Evolutionary conservation across 1,284 basidiomycete species (phyloP).

Genomic region (Amylostereum areolatum): DNA sequence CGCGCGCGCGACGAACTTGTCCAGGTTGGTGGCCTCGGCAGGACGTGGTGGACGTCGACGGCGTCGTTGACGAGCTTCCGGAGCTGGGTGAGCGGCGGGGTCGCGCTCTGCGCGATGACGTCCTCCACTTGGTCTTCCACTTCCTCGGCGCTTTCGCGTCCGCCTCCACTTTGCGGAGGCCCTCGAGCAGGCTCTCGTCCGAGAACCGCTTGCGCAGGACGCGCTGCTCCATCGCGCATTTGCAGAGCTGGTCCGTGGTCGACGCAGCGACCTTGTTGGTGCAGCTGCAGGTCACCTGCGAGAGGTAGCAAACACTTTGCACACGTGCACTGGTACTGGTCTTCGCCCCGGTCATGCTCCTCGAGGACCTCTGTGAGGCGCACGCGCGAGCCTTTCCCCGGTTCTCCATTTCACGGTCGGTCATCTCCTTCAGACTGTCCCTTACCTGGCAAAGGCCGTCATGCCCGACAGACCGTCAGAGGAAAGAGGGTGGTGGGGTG

Average conservation of each 20-base stretch:
- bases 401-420: slow-evolving; percentile 71
- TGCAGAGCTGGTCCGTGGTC: slow-evolving; percentile 83
- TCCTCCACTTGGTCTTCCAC: slow-evolving; percentile 75
- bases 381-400: slow-evolving; percentile 56
- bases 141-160: slow-evolving; percentile 69
- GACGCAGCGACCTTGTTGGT: slow-evolving; percentile 75
- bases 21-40: slow-evolving; percentile 72
- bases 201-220: slow-evolving; percentile 77
- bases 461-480: slow-evolving; percentile 15
- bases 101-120: slow-evolving; percentile 59
- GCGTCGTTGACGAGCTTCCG: slow-evolving; percentile 80
- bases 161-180: slow-evolving; percentile 57
- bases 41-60: slow-evolving; percentile 73
- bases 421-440: slow-evolving; percentile 85
- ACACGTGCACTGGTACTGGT: slow-evolving; percentile 93
- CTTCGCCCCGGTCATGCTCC: slow-evolving; percentile 80
- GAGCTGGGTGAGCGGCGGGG: slow-evolving; percentile 72
- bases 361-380: slow-evolving; percentile 66
- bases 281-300: slow-evolving; percentile 83
- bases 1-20: slow-evolving; percentile 75
- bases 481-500: slow-evolving; percentile 8
- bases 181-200: slow-evolving; percentile 74
- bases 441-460: slow-evolving; percentile 66
- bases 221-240: slow-evolving; percentile 53
- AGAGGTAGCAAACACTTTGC: slow-evolving; percentile 97